These are phyloP conservation scores for Haplosporangium sp. DNA, from an alignment of 371 early-diverging fungal species.

Conservation along the genomic window DNA sequence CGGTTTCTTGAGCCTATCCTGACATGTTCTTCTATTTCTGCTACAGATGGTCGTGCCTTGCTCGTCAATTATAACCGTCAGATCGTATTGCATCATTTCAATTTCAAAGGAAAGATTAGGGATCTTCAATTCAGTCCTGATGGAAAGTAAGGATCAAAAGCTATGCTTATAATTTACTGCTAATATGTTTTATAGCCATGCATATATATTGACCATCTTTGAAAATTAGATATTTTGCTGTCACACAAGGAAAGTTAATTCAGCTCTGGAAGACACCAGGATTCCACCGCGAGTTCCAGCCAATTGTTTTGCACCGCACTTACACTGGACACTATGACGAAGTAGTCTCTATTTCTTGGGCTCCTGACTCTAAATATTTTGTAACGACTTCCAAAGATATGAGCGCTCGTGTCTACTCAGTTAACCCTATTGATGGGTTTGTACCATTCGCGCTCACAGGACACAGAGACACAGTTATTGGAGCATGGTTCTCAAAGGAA, in stretches of 20 bases:
- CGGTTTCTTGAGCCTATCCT: no score
- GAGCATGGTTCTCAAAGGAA: slow-evolving; percentile 92
- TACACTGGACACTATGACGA: slow-evolving; percentile 92
- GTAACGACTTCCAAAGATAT: slow-evolving; percentile 92
- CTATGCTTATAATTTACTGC: background rate
- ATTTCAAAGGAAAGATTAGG: slow-evolving; percentile 84
- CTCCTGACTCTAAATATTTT: slow-evolving; percentile 85
- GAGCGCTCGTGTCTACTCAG: slow-evolving; percentile 85
- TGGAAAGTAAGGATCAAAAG: slow-evolving; percentile 62
- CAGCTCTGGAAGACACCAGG: slow-evolving; percentile 97
- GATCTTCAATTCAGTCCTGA: slow-evolving; percentile 88
- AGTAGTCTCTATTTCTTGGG: slow-evolving; percentile 89
- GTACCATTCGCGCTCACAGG: slow-evolving; percentile 84
- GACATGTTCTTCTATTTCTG: background rate
- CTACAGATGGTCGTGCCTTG: slow-evolving; percentile 86
- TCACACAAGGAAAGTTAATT: slow-evolving; percentile 85
- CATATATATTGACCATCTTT: background rate
- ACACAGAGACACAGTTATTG: slow-evolving; percentile 87
- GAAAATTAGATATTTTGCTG: slow-evolving; percentile 76
- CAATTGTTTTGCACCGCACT: slow-evolving; percentile 85
- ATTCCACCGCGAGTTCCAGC: slow-evolving; percentile 89
- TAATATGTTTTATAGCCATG: background rate
- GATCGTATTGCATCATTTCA: slow-evolving; percentile 87
- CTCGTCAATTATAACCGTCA: slow-evolving; percentile 88
- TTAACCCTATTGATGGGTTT: slow-evolving; percentile 75